These are phyloP conservation scores for Suillus subluteus DNA, from an alignment of 768 basidiomycete species.

Conservation along the genomic window DNA sequence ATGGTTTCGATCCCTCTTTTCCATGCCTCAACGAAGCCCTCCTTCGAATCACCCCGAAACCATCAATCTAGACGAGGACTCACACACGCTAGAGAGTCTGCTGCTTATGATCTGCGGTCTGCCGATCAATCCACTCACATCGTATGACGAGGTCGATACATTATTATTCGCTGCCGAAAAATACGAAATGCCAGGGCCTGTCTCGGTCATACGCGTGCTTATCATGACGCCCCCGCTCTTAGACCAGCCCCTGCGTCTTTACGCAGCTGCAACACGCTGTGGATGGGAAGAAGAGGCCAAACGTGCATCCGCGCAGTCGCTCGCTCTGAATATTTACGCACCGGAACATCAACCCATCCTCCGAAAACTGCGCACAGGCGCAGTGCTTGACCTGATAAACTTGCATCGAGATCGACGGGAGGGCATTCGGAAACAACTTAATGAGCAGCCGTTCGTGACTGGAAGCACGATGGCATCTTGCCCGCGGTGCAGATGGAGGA, in stretches of 20 bases:
- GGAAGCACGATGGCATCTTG: slow-evolving; percentile 46
- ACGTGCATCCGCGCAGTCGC: slow-evolving; percentile 55
- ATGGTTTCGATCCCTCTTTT: slow-evolving; percentile 66
- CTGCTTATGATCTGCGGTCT: slow-evolving; percentile 67
- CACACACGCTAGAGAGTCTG: slow-evolving; percentile 54
- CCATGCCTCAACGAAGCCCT: slow-evolving; percentile 47
- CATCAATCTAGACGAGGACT: slow-evolving; percentile 62
- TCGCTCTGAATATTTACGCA: slow-evolving; percentile 55
- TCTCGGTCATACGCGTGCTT: slow-evolving; percentile 61
- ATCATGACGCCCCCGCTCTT: slow-evolving; percentile 55
- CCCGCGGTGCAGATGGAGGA: slow-evolving; percentile 48
- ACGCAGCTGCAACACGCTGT: slow-evolving; percentile 57
- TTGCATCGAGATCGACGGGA: slow-evolving; percentile 59
- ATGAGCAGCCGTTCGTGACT: slow-evolving; percentile 61
- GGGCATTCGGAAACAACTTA: slow-evolving; percentile 48
- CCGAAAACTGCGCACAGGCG: slow-evolving; percentile 48
- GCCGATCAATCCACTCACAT: slow-evolving; percentile 49
- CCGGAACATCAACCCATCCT: slow-evolving; percentile 48
- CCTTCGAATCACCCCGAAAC: slow-evolving; percentile 32
- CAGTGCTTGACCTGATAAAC: slow-evolving; percentile 57
- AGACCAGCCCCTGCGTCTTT: slow-evolving; percentile 54
- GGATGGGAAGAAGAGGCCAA: slow-evolving; percentile 62
- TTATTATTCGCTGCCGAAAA: slow-evolving; percentile 69
- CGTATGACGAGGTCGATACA: slow-evolving; percentile 57
- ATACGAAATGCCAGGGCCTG: slow-evolving; percentile 71